phyloP scores from a whole-genome alignment of 495 filamentous ascomycete genomes.

The Rostrohypoxylon terebratum region DNA sequence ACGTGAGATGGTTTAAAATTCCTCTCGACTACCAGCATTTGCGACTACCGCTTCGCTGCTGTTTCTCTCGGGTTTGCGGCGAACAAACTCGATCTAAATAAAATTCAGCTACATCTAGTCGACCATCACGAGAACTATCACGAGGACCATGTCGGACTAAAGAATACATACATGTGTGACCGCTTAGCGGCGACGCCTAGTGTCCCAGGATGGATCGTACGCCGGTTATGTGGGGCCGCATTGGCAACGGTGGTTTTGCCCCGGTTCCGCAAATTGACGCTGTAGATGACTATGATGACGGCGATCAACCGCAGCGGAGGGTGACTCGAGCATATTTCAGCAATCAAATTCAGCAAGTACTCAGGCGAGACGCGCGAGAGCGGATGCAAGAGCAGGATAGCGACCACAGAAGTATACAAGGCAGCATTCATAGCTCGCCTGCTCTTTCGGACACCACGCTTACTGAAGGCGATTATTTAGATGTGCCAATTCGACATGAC shows the following conservation, averaged over 20 bases:
- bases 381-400: background rate
- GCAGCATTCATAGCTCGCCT: constrained; percentile 27
- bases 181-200: constrained; percentile 5
- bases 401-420: background rate
- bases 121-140: too few relatives aligned
- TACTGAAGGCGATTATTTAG: constrained; percentile 32
- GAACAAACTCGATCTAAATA: background rate
- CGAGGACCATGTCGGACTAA: constrained; percentile 10
- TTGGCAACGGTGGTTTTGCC: constrained; percentile 24
- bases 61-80: background rate
- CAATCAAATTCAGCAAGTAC: constrained; percentile 38
- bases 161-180: background rate
- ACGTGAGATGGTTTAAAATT: constrained; percentile 16
- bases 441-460: constrained; percentile 42
- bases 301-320: constrained; percentile 15
- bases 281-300: background rate
- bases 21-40: background rate
- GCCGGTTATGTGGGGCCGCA: constrained; percentile 15
- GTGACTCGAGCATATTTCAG: constrained; percentile 31
- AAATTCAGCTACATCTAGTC: background rate
- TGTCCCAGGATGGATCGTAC: constrained; percentile 25
- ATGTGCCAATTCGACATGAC: constrained; percentile 38
- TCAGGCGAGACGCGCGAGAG: constrained; percentile 15
- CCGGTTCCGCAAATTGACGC: constrained; percentile 39
- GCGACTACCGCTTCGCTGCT: background rate